These are phyloP conservation scores for Xanthoconium stramineum DNA, from an alignment of 768 basidiomycete genomes.

Conservation along the genomic window DNA sequence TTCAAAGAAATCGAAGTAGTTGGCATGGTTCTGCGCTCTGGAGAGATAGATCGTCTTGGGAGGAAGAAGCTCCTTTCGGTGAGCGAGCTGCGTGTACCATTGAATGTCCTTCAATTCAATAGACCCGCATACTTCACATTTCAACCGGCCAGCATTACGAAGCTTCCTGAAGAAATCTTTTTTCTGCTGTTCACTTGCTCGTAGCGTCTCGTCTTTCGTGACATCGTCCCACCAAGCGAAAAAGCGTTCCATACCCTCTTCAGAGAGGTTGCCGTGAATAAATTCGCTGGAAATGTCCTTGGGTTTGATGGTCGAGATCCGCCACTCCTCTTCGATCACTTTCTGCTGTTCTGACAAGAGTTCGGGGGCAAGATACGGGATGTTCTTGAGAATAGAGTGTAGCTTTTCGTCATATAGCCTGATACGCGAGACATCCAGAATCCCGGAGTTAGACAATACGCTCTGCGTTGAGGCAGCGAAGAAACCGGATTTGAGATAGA, in stretches of 20 bases:
- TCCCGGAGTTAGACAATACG: background rate
- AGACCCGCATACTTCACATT: background rate
- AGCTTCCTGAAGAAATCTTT: background rate
- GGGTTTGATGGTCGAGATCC: background rate
- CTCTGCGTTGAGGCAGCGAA: background rate
- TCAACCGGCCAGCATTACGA: background rate
- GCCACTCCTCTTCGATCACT: background rate
- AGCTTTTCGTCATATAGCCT: background rate
- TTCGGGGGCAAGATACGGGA: background rate
- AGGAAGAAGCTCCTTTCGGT: background rate
- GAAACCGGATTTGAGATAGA: background rate
- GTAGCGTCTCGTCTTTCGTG: background rate
- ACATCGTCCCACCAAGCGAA: background rate
- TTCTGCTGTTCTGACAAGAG: background rate
- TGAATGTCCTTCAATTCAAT: background rate
- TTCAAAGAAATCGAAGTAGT: background rate
- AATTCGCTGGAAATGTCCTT: background rate
- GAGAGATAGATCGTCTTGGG: background rate
- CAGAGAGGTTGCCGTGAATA: background rate
- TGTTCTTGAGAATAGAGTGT: background rate
- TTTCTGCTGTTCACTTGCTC: background rate
- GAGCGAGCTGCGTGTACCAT: background rate
- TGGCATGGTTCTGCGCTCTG: background rate
- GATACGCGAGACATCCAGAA: background rate
- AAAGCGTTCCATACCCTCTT: background rate